Conservation (phyloP, 495 filamentous ascomycete genomes). For the Entonaema liquescens region DNA sequence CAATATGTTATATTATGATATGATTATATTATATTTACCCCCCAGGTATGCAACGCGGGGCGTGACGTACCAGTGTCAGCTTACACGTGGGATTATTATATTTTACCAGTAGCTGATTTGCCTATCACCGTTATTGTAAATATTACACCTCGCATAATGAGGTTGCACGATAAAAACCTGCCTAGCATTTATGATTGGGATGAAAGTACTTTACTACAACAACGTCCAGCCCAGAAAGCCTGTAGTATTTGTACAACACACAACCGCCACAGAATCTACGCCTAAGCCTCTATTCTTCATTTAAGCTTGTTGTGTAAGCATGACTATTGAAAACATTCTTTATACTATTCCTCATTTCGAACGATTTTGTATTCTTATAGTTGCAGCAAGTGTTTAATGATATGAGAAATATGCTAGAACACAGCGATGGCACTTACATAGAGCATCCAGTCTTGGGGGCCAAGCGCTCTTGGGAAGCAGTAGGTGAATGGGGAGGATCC, state of each 20-base stretch:
- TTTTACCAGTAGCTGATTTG: too few species aligned
- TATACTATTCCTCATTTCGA: neutral
- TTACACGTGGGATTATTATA: too few species aligned
- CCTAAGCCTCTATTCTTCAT: neutral
- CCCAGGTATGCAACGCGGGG: too few species aligned
- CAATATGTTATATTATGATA: neutral
- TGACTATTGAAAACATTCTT: neutral
- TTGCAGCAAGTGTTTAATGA: neutral
- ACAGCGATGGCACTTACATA: neutral
- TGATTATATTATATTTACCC: too few species aligned
- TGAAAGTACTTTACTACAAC: too few species aligned
- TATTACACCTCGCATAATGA: too few species aligned
- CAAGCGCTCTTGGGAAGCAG: conserved; percentile 20
- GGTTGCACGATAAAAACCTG: too few species aligned
- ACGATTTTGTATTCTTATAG: neutral
- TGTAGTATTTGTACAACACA: neutral
- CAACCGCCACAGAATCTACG: neutral
- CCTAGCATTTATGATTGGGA: too few species aligned
- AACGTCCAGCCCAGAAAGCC: neutral
- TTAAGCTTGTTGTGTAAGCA: neutral
- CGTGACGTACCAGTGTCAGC: too few species aligned
- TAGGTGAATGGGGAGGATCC: neutral
- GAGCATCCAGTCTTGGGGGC: neutral
- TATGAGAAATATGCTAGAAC: neutral
- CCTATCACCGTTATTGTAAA: too few species aligned